Conservation (phyloP, 2,329 filamentous ascomycete genomes). For the Macrophomina tecta region DNA sequence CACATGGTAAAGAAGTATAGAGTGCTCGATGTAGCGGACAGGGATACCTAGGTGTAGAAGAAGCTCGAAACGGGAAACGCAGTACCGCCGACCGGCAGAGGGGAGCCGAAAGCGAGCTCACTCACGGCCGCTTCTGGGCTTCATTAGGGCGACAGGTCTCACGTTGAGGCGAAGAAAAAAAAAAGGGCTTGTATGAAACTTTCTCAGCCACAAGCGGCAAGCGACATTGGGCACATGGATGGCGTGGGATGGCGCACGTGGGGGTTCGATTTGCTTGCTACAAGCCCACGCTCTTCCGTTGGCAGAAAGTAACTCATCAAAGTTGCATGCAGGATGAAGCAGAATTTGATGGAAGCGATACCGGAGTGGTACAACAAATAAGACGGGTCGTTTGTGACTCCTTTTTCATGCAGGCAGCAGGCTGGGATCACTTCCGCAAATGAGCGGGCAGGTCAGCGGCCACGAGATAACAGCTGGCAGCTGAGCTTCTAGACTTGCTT, state of each 20-base stretch:
- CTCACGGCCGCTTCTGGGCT: too few species aligned
- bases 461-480: constrained; percentile 9
- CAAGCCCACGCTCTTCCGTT: background rate
- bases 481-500: constrained; percentile 6
- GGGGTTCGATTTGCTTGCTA: constrained; percentile 7
- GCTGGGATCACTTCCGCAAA: constrained; percentile 5
- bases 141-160: too few species aligned
- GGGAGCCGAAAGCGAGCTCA: too few species aligned
- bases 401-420: constrained; percentile 16
- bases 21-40: too few species aligned
- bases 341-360: constrained; percentile 5
- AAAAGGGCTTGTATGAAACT: background rate
- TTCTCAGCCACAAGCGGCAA: constrained; percentile 23
- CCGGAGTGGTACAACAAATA: constrained; percentile 4
- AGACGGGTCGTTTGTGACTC: constrained; percentile 2
- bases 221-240: constrained; percentile 10
- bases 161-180: background rate
- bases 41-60: too few species aligned
- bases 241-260: constrained; percentile 14
- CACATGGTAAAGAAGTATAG: too few species aligned
- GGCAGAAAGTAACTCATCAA: background rate
- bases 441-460: background rate
- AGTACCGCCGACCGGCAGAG: too few species aligned
- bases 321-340: background rate
- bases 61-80: too few species aligned